Evolutionary conservation across 73 alveolate genomes (phyloP), one percentile per base, ranked within the genome.

Genomic region (Blepharisma japonicum): DNA sequence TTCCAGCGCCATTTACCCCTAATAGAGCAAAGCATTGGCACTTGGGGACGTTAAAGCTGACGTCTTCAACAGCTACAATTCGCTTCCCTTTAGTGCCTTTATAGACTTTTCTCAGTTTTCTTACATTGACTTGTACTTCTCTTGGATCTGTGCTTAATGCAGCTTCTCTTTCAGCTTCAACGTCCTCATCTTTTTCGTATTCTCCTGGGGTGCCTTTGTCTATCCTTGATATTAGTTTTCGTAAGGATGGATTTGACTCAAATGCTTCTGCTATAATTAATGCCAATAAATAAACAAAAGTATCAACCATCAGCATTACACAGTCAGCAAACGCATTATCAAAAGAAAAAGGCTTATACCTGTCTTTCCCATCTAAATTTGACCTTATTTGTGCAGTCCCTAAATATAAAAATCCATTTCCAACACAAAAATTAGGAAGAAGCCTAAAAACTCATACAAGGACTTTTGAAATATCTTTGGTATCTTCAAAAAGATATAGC

Each of bases 1-100:
- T 97, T 38, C 99, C 99, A 55, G 99, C 99, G 45, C 99, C 99
- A 78, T 96, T 93, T 23, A 94, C 98, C 54, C 99, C 99, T 39
- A 97, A 85, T 46, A 97, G 89, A 0, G 98, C 98, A 85, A 97
- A 97, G 79, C 98, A 94, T 86, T 97, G 99, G 8, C 98, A 98
- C 80, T 95, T 87, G 48, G 89, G 95, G 50, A 97, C 86, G 49
- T 97, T 96, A 77, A 97, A 94, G 46, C 94, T 79, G 20, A 93
- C 86, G 67, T 92, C 87, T 81, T 91, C 89, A 6, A 97, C 99
- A 27, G 99, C 99, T 5, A 45, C 14, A 45, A 70, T 2, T 21
- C 20, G 14, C 4, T 61, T 88, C 50, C 25, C 71, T 25, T 21
- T 61, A 39, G 25, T 45, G 0, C 68, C 18, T 39, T 70, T 70